phyloP scores from a whole-genome alignment of 2,329 filamentous ascomycete genomes.

The Pseudocercospora fijiensis region DNA sequence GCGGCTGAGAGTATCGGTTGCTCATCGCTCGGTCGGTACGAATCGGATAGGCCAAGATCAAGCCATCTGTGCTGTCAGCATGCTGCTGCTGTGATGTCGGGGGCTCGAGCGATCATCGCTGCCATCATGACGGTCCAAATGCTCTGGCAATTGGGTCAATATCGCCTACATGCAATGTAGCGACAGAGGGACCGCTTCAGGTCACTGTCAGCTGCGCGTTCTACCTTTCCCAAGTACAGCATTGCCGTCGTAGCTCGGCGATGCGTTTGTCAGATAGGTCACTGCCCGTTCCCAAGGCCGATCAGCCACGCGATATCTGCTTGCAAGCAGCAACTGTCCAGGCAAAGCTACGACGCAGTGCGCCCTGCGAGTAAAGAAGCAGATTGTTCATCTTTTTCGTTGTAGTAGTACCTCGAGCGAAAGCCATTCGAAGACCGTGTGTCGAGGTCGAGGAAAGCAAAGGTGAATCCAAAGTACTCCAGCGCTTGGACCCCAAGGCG shows the following conservation, averaged over 20 bases:
- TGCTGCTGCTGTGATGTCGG: not conserved
- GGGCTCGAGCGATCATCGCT: not conserved
- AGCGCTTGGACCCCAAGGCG: not conserved
- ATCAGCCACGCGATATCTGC: not conserved
- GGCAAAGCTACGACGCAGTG: not conserved
- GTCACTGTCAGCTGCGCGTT: not conserved
- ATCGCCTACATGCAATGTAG: not conserved
- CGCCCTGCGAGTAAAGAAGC: not conserved
- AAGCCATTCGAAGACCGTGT: not conserved
- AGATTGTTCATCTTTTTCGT: not conserved
- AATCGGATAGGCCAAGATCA: not conserved
- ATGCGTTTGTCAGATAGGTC: not conserved
- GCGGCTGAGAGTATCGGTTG: not conserved
- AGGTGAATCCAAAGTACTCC: not conserved
- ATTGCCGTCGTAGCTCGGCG: not conserved
- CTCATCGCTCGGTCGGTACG: not conserved
- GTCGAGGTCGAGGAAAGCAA: not conserved
- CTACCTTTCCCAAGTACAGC: not conserved
- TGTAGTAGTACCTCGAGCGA: not conserved
- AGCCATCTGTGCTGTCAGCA: not conserved
- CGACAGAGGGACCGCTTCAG: not conserved
- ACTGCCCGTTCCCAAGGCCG: not conserved
- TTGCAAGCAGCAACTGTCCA: not conserved
- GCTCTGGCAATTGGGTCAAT: not conserved
- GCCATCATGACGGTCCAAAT: not conserved